phyloP scores from a whole-genome alignment of 768 basidiomycete species.

The Mycena floridula region DNA sequence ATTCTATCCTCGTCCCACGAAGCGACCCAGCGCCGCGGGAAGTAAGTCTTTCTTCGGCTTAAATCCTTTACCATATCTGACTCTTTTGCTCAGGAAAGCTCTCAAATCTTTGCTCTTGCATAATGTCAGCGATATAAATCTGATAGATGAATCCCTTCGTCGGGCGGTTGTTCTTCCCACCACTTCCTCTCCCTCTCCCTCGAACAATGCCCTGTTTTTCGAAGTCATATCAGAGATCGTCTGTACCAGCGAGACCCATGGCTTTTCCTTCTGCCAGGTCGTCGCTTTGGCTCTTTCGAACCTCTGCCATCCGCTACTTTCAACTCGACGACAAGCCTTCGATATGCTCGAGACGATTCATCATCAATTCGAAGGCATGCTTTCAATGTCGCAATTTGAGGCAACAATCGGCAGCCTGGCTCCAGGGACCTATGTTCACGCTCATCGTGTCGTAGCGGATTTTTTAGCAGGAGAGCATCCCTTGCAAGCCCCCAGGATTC shows the following conservation, averaged over 20 bases:
- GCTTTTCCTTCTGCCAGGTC: conserved; percentile 69
- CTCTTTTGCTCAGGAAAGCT: conserved; percentile 54
- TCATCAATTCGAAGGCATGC: conserved; percentile 57
- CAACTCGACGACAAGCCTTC: conserved; percentile 72
- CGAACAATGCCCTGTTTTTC: conserved; percentile 66
- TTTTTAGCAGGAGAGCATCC: conserved; percentile 77
- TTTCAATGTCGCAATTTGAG: conserved; percentile 69
- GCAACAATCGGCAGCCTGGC: conserved; percentile 66
- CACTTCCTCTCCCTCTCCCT: conserved; percentile 40
- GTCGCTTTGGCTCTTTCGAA: conserved; percentile 79
- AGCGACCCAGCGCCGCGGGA: conserved; percentile 49
- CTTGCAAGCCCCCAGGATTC: conserved; percentile 53
- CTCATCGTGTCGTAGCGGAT: conserved; percentile 72
- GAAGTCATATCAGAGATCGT: conserved; percentile 72
- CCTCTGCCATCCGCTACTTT: conserved; percentile 62
- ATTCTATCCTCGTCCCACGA: conserved; percentile 58
- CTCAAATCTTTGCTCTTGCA: conserved; percentile 61
- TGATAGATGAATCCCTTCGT: conserved; percentile 61
- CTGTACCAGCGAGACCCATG: conserved; percentile 43
- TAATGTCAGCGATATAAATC: conserved; percentile 43
- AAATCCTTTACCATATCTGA: background rate
- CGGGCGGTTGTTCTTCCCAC: conserved; percentile 66
- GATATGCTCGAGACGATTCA: conserved; percentile 70
- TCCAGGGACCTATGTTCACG: conserved; percentile 72
- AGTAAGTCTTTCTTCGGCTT: conserved; percentile 45